phyloP scores from a whole-genome alignment of 1,139 yeast genomes.

The Wickerhamomyces sp. region DNA sequence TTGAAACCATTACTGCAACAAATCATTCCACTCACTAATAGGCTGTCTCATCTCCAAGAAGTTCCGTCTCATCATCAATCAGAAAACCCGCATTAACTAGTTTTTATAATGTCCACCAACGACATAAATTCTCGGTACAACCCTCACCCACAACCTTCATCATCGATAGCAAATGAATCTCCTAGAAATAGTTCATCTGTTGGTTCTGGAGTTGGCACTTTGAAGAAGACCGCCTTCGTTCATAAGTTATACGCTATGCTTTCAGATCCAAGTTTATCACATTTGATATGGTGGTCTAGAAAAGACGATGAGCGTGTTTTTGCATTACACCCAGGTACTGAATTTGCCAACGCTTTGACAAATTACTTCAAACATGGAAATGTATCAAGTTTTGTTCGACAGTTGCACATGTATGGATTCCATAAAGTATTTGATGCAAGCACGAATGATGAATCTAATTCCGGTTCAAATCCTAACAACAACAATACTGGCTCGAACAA shows the following conservation, averaged over 20 bases:
- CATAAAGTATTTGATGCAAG: conserved; percentile 49
- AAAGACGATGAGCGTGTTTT: conserved; percentile 53
- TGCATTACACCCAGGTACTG: conserved; percentile 62
- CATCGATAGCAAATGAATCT: background rate
- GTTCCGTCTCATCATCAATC: too few species aligned
- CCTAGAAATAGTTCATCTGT: background rate
- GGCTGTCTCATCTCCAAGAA: too few species aligned
- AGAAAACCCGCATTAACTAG: too few species aligned
- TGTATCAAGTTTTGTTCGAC: conserved; percentile 67
- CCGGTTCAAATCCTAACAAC: conserved; percentile 4
- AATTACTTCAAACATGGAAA: conserved; percentile 76
- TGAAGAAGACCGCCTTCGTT: conserved; percentile 59
- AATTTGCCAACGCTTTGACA: conserved; percentile 56
- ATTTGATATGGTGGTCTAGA: conserved; percentile 77
- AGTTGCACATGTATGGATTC: conserved; percentile 74
- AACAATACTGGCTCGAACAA: conserved; percentile 20
- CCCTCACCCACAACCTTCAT: too few species aligned
- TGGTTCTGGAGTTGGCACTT: background rate
- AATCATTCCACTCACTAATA: too few species aligned
- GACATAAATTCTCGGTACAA: too few species aligned
- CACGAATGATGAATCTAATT: conserved; percentile 7
- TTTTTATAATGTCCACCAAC: too few species aligned
- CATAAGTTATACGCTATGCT: conserved; percentile 59
- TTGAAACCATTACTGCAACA: too few species aligned
- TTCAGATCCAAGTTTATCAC: conserved; percentile 42